Conservation (phyloP, 225 moss, liverwort and hornwort species). For the Marchantia polymorpha region DNA sequence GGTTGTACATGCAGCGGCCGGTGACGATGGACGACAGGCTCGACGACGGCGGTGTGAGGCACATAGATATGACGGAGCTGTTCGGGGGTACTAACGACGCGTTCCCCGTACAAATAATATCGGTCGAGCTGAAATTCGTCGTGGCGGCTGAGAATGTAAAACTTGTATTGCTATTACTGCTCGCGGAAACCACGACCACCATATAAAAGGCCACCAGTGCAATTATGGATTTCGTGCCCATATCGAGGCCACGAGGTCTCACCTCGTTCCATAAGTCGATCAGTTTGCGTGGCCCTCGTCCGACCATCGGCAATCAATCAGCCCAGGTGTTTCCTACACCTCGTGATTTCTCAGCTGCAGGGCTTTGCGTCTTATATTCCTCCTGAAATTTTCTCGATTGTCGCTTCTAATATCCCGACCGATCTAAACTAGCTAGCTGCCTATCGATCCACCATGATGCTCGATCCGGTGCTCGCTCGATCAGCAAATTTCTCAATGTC, state of each 20-base stretch:
- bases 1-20: background rate
- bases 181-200: background rate
- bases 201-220: background rate
- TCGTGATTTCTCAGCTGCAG: no score
- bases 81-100: background rate
- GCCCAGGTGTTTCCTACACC: no score
- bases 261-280: background rate
- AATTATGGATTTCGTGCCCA: background rate
- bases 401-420: background rate
- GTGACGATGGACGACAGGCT: background rate
- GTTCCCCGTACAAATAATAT: background rate
- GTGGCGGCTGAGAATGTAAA: background rate
- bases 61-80: background rate
- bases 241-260: background rate
- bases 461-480: background rate
- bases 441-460: background rate
- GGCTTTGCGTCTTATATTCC: no score
- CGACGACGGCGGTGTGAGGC: background rate
- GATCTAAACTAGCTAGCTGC: no score
- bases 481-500: background rate
- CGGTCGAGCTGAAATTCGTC: background rate
- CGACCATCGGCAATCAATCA: background rate
- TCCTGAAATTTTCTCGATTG: background rate
- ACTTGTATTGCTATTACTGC: background rate
- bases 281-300: background rate